phyloP scores from a whole-genome alignment of 768 basidiomycete species.

The Sporobolomyces roseus region DNA sequence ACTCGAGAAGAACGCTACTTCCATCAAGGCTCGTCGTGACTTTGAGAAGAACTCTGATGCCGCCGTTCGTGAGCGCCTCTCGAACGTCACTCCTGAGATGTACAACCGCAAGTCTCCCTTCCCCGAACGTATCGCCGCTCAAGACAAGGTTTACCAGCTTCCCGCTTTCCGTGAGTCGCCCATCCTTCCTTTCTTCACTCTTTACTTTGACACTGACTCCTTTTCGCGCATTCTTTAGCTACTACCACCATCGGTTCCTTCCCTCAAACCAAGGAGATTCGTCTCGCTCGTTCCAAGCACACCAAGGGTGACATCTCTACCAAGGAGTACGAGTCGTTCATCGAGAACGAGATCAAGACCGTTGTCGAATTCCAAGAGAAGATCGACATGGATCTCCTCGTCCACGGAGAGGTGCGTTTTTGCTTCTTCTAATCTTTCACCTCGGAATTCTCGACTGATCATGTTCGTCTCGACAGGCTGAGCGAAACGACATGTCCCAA shows the following conservation, averaged over 20 bases:
- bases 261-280: slow-evolving; percentile 98
- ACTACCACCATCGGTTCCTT: slow-evolving; percentile 39
- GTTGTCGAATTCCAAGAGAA: slow-evolving; percentile 97
- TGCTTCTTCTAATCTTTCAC: background rate
- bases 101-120: slow-evolving; percentile 86
- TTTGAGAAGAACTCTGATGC: slow-evolving; percentile 93
- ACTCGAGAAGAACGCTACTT: slow-evolving; percentile 80
- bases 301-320: slow-evolving; percentile 82
- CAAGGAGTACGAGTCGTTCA: slow-evolving; percentile 90
- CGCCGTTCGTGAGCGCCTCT: slow-evolving; percentile 89
- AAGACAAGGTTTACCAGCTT: slow-evolving; percentile 79
- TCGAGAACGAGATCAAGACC: slow-evolving; percentile 91
- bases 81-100: slow-evolving; percentile 78
- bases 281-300: slow-evolving; percentile 89
- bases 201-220: slow-evolving; percentile 5
- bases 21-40: slow-evolving; percentile 87
- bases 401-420: slow-evolving; percentile 72
- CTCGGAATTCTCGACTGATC: background rate
- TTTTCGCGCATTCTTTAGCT: slow-evolving; percentile 13
- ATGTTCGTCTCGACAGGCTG: slow-evolving; percentile 46
- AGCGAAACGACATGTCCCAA: slow-evolving; percentile 99
- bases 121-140: slow-evolving; percentile 76
- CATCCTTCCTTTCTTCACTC: slow-evolving; percentile 76
- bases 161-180: slow-evolving; percentile 97
- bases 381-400: slow-evolving; percentile 90